Conservation (phyloP, 176 grass and related monocot genomes). For the Pontederia crassipes region DNA sequence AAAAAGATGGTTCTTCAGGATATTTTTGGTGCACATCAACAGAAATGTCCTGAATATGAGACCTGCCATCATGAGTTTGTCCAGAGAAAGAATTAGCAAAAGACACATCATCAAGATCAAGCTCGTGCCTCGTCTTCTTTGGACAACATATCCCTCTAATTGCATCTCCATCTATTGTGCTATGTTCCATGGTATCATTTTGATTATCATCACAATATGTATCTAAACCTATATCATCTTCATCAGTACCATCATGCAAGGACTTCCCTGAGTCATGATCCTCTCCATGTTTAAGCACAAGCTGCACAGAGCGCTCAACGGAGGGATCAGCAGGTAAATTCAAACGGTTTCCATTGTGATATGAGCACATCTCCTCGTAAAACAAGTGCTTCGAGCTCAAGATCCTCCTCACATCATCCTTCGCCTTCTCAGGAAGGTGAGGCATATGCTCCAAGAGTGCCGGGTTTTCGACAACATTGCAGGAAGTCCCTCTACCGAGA, state of each 20-base stretch:
- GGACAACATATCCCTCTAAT: conserved; percentile 12
- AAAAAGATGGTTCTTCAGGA: conserved; percentile 26
- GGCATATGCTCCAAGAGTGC: conserved; percentile 56
- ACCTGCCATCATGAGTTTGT: conserved; percentile 28
- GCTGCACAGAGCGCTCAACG: conserved; percentile 56
- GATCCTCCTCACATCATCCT: conserved; percentile 85
- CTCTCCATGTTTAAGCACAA: conserved; percentile 69
- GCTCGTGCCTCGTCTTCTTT: conserved; percentile 38
- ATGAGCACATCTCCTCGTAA: conserved; percentile 90
- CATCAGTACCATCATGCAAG: conserved; percentile 35
- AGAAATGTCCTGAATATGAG: conserved; percentile 11
- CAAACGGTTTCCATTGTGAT: conserved; percentile 71
- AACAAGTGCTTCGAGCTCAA: conserved; percentile 84
- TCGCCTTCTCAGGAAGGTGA: conserved; percentile 60
- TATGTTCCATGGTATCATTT: conserved; percentile 38
- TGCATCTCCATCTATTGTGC: conserved; percentile 22
- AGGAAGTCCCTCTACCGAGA: conserved; percentile 69
- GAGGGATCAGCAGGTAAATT: conserved; percentile 64
- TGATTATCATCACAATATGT: conserved; percentile 46
- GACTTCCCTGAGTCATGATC: conserved; percentile 38
- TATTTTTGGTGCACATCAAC: conserved; percentile 51
- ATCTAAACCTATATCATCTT: conserved; percentile 50
- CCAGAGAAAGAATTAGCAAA: conserved; percentile 32
- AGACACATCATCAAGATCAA: conserved; percentile 28
- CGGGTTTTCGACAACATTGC: conserved; percentile 62